Base-by-base conservation (phyloP, 176 grass and related monocot genomes). In the Musa beccarii region DNA sequence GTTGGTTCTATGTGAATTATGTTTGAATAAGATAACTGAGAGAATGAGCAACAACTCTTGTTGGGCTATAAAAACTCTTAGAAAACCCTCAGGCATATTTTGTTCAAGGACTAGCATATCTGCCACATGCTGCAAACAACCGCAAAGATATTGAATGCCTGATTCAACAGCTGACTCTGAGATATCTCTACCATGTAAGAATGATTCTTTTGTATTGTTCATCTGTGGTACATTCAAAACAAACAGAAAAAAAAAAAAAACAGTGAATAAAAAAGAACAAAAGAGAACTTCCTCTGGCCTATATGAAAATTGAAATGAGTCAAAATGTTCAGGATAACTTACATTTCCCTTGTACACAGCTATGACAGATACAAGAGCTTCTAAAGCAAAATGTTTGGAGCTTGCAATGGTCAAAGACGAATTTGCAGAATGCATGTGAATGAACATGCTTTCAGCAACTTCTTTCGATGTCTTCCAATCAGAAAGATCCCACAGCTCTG, bases 281-380 rank as follows among this genome's bases (percentile, higher is more conserved):
- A n/a, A 76, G 79, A 69, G 79, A 78, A 70, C n/a, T 76, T 84
- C 34, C 4, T 43, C 34, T 43, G 34, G 34, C 34, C 28, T 76
- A 14, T 83, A 62, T 75, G 13, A n/a, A 81, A 54, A 54, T 76
- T n/a, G 25, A 49, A 62, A 63, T 62, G 59, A 63, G 9, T 23
- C 14, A 2, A 66, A 10, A 51, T 63, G 19, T 8, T 49, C 14
- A 12, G 59, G 26, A 69, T 15, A 55, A 82, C 87, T 86, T 86
- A 96, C 93, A 82, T 53, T 85, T 87, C 87, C 90, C 63, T 25
- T 93, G 80, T 85, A 91, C 51, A 98, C 86, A 74, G 85, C 86
- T 72, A 98, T 70, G 79, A 87, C 85, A 70, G 75, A 80, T 68
- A 85, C 68, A 66, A 98, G 77, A 76, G 94, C 85, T 67, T 80